These are phyloP conservation scores for Hapsidospora chrysogenum DNA, from an alignment of 495 filamentous ascomycete species.

Conservation along the genomic window DNA sequence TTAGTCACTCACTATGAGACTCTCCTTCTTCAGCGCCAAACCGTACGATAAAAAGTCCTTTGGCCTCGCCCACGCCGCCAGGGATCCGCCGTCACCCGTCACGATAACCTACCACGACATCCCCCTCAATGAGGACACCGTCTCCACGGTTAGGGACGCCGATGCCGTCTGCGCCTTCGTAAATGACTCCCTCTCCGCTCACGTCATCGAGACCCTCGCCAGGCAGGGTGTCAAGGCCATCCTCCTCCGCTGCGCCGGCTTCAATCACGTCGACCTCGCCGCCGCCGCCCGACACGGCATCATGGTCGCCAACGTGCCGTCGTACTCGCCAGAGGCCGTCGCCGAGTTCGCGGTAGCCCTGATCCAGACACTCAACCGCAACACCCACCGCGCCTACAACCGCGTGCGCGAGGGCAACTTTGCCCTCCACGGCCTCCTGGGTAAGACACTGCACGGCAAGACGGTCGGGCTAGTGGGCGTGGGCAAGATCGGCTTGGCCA, in stretches of 20 bases:
- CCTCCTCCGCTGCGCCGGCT: constrained; percentile 53
- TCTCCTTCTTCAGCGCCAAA: constrained; percentile 47
- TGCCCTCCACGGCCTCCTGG: constrained; percentile 45
- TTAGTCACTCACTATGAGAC: constrained; percentile 22
- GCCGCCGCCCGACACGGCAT: constrained; percentile 38
- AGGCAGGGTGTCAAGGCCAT: constrained; percentile 33
- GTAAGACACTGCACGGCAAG: constrained; percentile 41
- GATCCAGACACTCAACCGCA: constrained; percentile 51
- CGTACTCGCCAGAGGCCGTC: constrained; percentile 56
- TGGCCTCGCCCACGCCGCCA: constrained; percentile 14
- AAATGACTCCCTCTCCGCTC: constrained; percentile 39
- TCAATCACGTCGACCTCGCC: constrained; percentile 48
- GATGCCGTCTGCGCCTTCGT: constrained; percentile 56
- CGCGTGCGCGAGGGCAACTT: constrained; percentile 61
- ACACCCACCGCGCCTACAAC: constrained; percentile 55
- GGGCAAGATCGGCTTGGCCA: constrained; percentile 34
- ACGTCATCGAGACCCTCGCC: constrained; percentile 33
- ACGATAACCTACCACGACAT: constrained; percentile 38
- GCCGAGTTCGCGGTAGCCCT: constrained; percentile 56
- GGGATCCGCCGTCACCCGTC: constrained; percentile 6
- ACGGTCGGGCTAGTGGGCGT: constrained; percentile 41
- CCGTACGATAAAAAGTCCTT: constrained; percentile 41
- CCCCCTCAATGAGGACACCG: constrained; percentile 37
- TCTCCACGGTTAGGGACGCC: constrained; percentile 31
- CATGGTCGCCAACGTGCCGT: constrained; percentile 49